These are phyloP conservation scores for Pleurotus tuber-regium DNA, from an alignment of 768 basidiomycete species.

Conservation along the genomic window DNA sequence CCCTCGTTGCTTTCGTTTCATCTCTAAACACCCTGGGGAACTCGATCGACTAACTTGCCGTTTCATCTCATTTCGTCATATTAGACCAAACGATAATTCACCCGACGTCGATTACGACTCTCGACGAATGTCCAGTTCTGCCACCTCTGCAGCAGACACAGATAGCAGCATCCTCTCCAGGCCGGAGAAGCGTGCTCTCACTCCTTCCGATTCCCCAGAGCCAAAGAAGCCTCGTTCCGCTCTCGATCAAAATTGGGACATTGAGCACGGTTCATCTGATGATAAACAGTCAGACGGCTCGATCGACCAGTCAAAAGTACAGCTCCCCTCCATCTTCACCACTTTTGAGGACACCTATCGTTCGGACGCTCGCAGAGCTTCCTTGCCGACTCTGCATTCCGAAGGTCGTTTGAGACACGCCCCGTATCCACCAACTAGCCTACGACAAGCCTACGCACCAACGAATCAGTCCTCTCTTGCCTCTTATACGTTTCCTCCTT, in stretches of 20 bases:
- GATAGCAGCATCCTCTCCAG: conserved; percentile 60
- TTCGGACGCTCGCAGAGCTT: conserved; percentile 57
- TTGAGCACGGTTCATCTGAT: conserved; percentile 17
- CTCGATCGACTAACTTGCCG: conserved; percentile 17
- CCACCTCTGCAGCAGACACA: conserved; percentile 64
- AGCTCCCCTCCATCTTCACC: conserved; percentile 73
- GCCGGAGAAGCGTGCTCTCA: conserved; percentile 57
- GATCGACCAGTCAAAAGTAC: conserved; percentile 51
- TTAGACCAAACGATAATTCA: conserved; percentile 25
- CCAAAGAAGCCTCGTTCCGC: conserved; percentile 47
- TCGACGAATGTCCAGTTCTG: conserved; percentile 79
- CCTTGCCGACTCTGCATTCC: conserved; percentile 58
- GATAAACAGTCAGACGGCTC: conserved; percentile 32
- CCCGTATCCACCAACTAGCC: conserved; percentile 51
- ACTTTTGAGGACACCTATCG: conserved; percentile 63
- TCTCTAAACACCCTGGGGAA: too few species aligned
- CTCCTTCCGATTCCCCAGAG: conserved; percentile 54
- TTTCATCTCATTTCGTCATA: conserved; percentile 14
- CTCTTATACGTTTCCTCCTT: conserved; percentile 57
- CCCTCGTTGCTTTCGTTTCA: conserved; percentile 8
- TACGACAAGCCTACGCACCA: conserved; percentile 48
- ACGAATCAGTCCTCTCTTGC: conserved; percentile 38
- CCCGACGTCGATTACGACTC: conserved; percentile 53
- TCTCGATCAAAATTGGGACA: conserved; percentile 33
- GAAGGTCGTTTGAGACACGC: conserved; percentile 53